A percentile compares a stretch with the other conserved stretches of the same genome.
Conservation (phyloP, 441 rosid genomes). For the Brassica balearica region DNA sequence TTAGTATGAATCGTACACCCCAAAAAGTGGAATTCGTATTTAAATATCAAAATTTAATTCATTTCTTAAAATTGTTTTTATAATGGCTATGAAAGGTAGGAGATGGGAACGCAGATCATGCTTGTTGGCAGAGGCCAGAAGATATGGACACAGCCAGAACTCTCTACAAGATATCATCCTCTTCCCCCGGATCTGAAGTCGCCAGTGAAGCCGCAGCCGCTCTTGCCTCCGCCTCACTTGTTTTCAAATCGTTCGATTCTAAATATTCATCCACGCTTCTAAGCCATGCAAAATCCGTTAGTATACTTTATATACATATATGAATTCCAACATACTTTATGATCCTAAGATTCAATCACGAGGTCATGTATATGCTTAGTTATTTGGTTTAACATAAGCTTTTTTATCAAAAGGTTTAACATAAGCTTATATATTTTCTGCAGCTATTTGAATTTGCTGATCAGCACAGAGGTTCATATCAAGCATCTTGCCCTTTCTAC, state of each 20-base stretch:
- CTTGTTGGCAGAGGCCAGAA: constrained; percentile 75
- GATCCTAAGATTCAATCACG: background rate
- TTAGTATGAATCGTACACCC: background rate
- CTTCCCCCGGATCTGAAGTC: constrained; percentile 61
- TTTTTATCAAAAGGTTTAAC: no score
- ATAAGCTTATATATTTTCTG: background rate
- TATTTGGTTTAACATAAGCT: background rate
- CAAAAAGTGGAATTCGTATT: background rate
- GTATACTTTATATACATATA: constrained; percentile 8
- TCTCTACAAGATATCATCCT: constrained; percentile 53
- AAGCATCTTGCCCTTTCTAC: constrained; percentile 84
- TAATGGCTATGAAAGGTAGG: constrained; percentile 54
- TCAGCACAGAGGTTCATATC: constrained; percentile 49
- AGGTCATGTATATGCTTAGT: background rate
- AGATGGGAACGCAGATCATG: constrained; percentile 67
- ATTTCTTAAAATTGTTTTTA: background rate
- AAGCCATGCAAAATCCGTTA: constrained; percentile 55
- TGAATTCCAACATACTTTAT: background rate
- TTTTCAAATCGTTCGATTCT: constrained; percentile 50
- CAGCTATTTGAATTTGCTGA: constrained; percentile 73
- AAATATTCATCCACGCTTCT: constrained; percentile 54
- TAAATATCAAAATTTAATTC: background rate
- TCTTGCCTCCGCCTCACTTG: constrained; percentile 63
- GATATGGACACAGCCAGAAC: constrained; percentile 73
- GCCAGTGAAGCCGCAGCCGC: constrained; percentile 76